phyloP scores from a whole-genome alignment of 2,329 filamentous ascomycete species.

The Aspergillus luchuensis region DNA sequence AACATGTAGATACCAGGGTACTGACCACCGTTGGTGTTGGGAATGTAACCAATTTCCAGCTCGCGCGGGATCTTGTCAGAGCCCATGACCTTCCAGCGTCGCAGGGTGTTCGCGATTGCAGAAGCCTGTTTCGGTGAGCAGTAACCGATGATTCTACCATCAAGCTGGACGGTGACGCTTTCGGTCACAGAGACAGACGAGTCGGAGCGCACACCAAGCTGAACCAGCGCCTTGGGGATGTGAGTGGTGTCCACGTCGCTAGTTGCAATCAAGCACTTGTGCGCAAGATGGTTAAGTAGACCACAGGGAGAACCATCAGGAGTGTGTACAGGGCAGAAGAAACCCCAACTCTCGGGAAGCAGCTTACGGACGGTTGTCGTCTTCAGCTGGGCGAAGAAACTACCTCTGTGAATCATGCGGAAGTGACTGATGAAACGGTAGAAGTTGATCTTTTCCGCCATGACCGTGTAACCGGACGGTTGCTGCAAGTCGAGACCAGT shows the following conservation, averaged over 20 bases:
- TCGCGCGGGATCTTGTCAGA: slow-evolving; percentile 76
- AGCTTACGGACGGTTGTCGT: slow-evolving; percentile 96
- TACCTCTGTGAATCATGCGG: slow-evolving; percentile 97
- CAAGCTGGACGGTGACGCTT: slow-evolving; percentile 84
- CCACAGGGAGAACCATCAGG: slow-evolving; percentile 95
- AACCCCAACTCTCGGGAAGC: slow-evolving; percentile 95
- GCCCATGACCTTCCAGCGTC: slow-evolving; percentile 94
- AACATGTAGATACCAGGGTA: slow-evolving; percentile 96
- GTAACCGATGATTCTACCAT: slow-evolving; percentile 87
- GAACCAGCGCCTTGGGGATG: slow-evolving; percentile 71
- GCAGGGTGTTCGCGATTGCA: slow-evolving; percentile 79
- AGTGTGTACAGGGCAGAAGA: slow-evolving; percentile 95
- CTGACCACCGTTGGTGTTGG: slow-evolving; percentile 84
- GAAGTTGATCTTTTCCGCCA: slow-evolving; percentile 99
- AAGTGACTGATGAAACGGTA: slow-evolving; percentile 98
- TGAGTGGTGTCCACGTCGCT: slow-evolving; percentile 71
- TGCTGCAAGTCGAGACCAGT: slow-evolving; percentile 94
- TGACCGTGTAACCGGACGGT: slow-evolving; percentile 90
- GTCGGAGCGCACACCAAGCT: slow-evolving; percentile 74
- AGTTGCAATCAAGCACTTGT: slow-evolving; percentile 91
- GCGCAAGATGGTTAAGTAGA: slow-evolving; percentile 88
- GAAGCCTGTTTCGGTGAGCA: slow-evolving; percentile 82
- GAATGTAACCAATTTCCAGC: slow-evolving; percentile 90
- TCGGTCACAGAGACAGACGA: slow-evolving; percentile 80
- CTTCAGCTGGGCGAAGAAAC: slow-evolving; percentile 96